A percentile compares a stretch with the other conserved stretches of the same genome.
These are phyloP conservation scores for Hypholoma sublateritium DNA, from an alignment of 768 basidiomycete genomes.

Conservation along the genomic window DNA sequence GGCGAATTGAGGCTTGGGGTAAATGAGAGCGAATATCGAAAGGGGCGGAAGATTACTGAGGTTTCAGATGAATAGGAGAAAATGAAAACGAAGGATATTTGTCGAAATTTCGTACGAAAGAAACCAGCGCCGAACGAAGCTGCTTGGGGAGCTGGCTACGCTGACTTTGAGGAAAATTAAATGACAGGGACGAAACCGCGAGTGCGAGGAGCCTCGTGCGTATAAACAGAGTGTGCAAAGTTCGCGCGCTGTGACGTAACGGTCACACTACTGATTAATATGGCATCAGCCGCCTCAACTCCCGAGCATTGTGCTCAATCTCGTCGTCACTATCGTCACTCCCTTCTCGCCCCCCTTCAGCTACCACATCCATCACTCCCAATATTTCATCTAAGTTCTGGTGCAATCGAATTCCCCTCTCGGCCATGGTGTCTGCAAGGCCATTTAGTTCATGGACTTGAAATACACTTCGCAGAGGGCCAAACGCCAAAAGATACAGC, in stretches of 20 bases:
- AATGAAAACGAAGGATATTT: constrained; percentile 1
- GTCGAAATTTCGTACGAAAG: not conserved
- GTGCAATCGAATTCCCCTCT: constrained; percentile 67
- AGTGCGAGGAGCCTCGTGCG: constrained; percentile 16
- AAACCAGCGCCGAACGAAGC: constrained; percentile 9
- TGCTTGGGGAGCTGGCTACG: constrained; percentile 12
- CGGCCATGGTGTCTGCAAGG: constrained; percentile 75
- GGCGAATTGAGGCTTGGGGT: not conserved
- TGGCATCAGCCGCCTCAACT: constrained; percentile 61
- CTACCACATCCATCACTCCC: constrained; percentile 32
- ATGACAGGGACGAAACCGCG: constrained; percentile 10
- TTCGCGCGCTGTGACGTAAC: constrained; percentile 1
- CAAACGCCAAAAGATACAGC: constrained; percentile 77
- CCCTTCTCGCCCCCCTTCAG: constrained; percentile 23
- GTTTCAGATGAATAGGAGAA: constrained; percentile 14
- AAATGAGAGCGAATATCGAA: constrained; percentile 5
- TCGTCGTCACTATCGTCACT: constrained; percentile 51
- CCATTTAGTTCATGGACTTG: constrained; percentile 54
- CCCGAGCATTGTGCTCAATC: constrained; percentile 59
- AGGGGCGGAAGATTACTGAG: not conserved
- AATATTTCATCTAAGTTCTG: constrained; percentile 58
- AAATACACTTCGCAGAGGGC: constrained; percentile 65
- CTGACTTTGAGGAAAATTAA: constrained; percentile 8
- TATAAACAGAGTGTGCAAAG: constrained; percentile 31
- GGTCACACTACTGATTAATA: constrained; percentile 36